Evolutionary conservation across 1,139 yeast genomes (phyloP), one percentile per base, ranked within the genome.

Genomic region (Kodamaea plutei): DNA sequence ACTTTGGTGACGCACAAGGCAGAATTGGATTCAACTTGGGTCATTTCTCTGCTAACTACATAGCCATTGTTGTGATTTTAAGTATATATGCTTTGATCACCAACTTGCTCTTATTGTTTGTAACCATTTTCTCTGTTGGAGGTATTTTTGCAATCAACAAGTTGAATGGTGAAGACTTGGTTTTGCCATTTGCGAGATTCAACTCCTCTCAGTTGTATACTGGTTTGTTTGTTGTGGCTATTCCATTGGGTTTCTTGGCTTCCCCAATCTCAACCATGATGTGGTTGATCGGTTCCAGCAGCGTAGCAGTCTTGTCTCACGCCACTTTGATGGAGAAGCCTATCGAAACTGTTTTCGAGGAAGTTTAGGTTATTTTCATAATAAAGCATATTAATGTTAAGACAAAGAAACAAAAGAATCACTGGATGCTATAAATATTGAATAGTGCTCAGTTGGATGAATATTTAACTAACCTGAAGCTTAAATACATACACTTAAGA

Each of bases 271-370:
- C 94, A 37, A 88, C 98, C 18, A 64, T 93, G 69, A 73, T 93
- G 76, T 93, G 98, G 98, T 75, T 93, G 48, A 79, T 93, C 54
- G 99, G 98, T 46, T 93, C 96, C 6, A 84, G 96, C 14, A 81
- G 84, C 25, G 94, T 88, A 32, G 64, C 83, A 29, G 91, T 93
- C 30, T 69, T 89, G 35, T 78, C 95, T 9, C 99, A 93, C 61
- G 97, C 98, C 33, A 64, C 93, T 9, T 74, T 93, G 44, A 78
- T 93, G 87, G 98, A 93, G 57, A 91, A 91, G 66, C 98, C 98
- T 26, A 88, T 93, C 48, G 98, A 91, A 66, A 84, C 95, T 28
- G 96, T 93, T 20, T 91, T 91, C 53, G 96, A 89, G 58, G 97
- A 84, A 54, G 73, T 67, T 29, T 67, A 54, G 37, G 14, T 7